Conservation (phyloP, 2,329 filamentous ascomycete species). For the Neopestalotiopsis sp. region DNA sequence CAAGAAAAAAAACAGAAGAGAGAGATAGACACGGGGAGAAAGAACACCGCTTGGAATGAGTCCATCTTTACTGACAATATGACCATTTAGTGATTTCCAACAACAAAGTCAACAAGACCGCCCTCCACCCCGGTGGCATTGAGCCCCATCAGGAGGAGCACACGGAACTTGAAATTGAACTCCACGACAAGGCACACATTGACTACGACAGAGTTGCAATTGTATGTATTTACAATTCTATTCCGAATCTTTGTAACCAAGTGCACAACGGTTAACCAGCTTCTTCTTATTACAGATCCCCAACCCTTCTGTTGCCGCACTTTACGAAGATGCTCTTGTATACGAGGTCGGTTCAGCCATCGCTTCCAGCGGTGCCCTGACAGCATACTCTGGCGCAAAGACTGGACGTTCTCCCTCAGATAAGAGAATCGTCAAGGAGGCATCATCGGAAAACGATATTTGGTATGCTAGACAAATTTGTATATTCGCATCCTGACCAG, state of each 20-base stretch:
- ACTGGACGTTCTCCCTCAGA: constrained; percentile 95
- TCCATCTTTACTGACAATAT: constrained; percentile 26
- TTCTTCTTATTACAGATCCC: constrained; percentile 58
- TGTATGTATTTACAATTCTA: constrained; percentile 58
- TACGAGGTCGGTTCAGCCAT: constrained; percentile 98
- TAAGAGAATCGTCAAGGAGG: constrained; percentile 96
- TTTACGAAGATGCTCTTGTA: constrained; percentile 98
- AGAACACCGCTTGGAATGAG: not conserved
- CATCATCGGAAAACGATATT: constrained; percentile 85
- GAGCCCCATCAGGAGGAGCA: constrained; percentile 78
- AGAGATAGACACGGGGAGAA: not conserved
- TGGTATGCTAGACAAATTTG: constrained; percentile 77
- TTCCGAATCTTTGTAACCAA: constrained; percentile 13
- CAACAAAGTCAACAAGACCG: constrained; percentile 83
- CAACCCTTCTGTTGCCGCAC: constrained; percentile 92
- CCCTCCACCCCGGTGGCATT: constrained; percentile 88
- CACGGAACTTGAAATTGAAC: constrained; percentile 95
- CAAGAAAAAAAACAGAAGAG: not conserved
- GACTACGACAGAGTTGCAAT: constrained; percentile 99
- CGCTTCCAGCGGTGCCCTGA: constrained; percentile 92
- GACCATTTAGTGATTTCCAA: constrained; percentile 54
- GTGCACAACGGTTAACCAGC: constrained; percentile 26
- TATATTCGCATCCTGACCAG: not conserved
- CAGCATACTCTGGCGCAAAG: constrained; percentile 97
- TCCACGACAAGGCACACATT: constrained; percentile 97